Evolutionary conservation across 441 rosid species (phyloP), one percentile per base, ranked within the genome.

Genomic region (Croton setiger): DNA sequence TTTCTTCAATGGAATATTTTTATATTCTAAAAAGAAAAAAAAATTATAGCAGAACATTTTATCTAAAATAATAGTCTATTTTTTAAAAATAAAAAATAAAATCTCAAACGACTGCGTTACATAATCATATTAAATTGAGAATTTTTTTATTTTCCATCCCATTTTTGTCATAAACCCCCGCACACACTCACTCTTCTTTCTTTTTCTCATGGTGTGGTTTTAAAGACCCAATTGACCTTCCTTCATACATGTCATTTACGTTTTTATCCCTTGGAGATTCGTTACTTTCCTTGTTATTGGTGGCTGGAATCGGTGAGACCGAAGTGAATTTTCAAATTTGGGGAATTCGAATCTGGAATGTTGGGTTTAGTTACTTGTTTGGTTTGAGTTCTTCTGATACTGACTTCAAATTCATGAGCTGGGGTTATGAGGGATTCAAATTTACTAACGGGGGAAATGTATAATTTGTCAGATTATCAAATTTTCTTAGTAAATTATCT

Each of bases 301-400:
- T 47, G 55, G 55, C 36, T 63, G 55, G 41, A 43, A 63, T 63
- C 67, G 37, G 67, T 48, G 67, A 45, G 10, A 39, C 60, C 35
- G 18, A 37, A 2, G 5, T 54, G 13, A 47, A 63, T 63, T 65
- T 61, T 67, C 67, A 65, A 59, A 20, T 68, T 72, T 53, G 55
- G 56, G 76, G 67, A 75, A 68, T 74, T 75, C 64, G 73, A 73
- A 77, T 79, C 74, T 74, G 35, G 57, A 69, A 56, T 17, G 54
- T 18, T 62, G 77, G 21, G 39, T 47, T 31, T 64, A 48, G n/a
- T 41, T 8, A 45, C 59, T 73, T 62, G 74, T 78, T 74, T 62
- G 74, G 54, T 52, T 63, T 64, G 33, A 63, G 58, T 59, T 71
- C 4, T 67, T 7, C 23, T 13, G 27, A 56, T 45, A 60, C 58